phyloP scores from a whole-genome alignment of 805 yeast genomes.

The Teunomyces cretensis region DNA sequence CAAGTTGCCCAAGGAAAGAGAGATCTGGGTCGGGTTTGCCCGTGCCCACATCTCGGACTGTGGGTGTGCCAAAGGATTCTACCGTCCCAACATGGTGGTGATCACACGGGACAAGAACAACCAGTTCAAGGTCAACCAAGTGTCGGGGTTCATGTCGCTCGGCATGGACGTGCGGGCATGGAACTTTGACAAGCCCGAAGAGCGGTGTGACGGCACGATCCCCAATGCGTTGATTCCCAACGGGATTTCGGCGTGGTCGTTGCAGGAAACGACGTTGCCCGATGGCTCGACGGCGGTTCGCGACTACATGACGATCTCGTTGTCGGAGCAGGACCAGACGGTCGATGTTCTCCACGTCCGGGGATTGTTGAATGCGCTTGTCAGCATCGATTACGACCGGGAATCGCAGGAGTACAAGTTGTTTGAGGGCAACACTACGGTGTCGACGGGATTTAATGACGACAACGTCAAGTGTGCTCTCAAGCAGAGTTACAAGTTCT shows the following conservation, averaged over 20 bases:
- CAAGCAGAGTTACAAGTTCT: conserved; percentile 23
- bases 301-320: conserved; percentile 28
- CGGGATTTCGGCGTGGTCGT: conserved; percentile 15
- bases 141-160: conserved; percentile 11
- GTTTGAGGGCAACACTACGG: conserved; percentile 1
- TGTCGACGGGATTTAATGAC: neutral
- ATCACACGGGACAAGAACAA: conserved; percentile 6
- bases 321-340: conserved; percentile 38
- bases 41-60: conserved; percentile 37
- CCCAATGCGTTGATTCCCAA: conserved; percentile 25
- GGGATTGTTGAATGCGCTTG: conserved; percentile 27
- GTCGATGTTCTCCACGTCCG: conserved; percentile 34
- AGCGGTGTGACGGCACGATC: conserved; percentile 14
- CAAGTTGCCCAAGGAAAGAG: conserved; percentile 25
- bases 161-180: conserved; percentile 13
- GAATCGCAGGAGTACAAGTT: neutral
- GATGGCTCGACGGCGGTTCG: conserved; percentile 6
- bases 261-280: neutral
- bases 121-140: conserved; percentile 13
- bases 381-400: conserved; percentile 10
- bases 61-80: conserved; percentile 41
- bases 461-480: conserved; percentile 31
- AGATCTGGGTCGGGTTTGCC: conserved; percentile 43
- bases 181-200: conserved; percentile 13
- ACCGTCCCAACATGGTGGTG: conserved; percentile 40